Percentiles rank a stretch among this genome's conserved stretches.
Evolutionary conservation across 805 yeast genomes (phyloP).

Genomic region (Pichia phayaonensis): DNA sequence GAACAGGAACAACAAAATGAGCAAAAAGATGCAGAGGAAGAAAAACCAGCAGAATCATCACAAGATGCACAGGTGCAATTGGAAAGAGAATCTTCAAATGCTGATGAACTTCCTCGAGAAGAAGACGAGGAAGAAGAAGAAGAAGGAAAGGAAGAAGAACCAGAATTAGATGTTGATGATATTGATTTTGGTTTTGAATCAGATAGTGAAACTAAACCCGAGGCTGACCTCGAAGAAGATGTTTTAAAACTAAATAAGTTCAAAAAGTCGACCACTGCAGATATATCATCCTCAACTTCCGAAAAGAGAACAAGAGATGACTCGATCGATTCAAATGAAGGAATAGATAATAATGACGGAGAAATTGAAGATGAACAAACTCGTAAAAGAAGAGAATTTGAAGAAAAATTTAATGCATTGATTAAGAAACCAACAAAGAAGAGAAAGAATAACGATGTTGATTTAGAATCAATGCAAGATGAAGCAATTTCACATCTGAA

Average conservation of each 20-base stretch:
- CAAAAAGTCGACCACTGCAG: conserved; percentile 5
- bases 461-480: conserved; percentile 91
- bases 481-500: conserved; percentile 76
- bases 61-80: not conserved
- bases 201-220: conserved; percentile 11
- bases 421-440: conserved; percentile 54
- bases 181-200: not conserved
- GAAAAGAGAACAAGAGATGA: not conserved
- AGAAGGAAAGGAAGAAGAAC: conserved; percentile 8
- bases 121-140: conserved; percentile 5
- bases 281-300: not conserved
- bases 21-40: not conserved
- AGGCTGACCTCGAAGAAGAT: conserved; percentile 18
- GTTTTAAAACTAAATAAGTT: conserved; percentile 13
- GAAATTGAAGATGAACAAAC: conserved; percentile 27
- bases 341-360: conserved; percentile 1
- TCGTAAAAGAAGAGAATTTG: conserved; percentile 66
- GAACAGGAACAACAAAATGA: not conserved
- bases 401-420: conserved; percentile 72
- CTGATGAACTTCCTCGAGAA: not conserved
- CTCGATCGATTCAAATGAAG: conserved; percentile 1
- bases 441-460: conserved; percentile 80
- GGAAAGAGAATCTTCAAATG: not conserved
- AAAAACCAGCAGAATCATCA: not conserved
- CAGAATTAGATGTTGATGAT: not conserved